These are phyloP conservation scores for Paecilomyces sp. DNA, from an alignment of 2,329 filamentous ascomycete genomes.

Conservation along the genomic window DNA sequence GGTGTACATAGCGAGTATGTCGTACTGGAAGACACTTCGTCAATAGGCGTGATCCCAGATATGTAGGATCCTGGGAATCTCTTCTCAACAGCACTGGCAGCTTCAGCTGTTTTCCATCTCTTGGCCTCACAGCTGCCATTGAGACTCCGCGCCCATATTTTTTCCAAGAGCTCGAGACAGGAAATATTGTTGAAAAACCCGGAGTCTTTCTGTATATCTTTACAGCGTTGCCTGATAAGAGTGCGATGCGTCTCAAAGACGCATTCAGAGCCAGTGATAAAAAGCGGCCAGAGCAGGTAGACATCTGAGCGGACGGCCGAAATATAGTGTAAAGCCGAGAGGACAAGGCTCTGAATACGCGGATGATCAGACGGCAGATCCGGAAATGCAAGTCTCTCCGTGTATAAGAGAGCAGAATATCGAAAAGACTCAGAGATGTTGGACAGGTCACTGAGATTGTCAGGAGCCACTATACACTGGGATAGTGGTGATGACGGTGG, in stretches of 20 bases:
- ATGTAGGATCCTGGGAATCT: not conserved
- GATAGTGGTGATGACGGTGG: constrained; percentile 18
- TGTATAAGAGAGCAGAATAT: constrained; percentile 81
- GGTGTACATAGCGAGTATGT: not conserved
- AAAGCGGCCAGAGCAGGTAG: constrained; percentile 88
- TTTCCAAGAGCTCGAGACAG: constrained; percentile 76
- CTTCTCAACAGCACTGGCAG: not conserved
- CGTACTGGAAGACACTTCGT: not conserved
- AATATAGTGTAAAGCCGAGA: constrained; percentile 75
- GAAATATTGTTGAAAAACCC: constrained; percentile 92
- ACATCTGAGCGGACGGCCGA: constrained; percentile 75
- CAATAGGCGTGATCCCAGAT: not conserved
- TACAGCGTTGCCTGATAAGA: constrained; percentile 71
- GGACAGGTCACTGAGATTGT: constrained; percentile 65
- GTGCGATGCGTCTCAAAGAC: constrained; percentile 72
- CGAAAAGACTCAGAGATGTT: constrained; percentile 88
- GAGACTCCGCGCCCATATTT: constrained; percentile 58
- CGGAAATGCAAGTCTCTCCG: constrained; percentile 76
- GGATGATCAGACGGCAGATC: constrained; percentile 63
- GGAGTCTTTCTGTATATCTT: constrained; percentile 78
- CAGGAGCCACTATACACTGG: constrained; percentile 37
- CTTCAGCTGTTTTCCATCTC: constrained; percentile 3
- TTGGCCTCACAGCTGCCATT: constrained; percentile 1
- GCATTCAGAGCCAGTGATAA: constrained; percentile 84
- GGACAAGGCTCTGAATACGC: constrained; percentile 77